Conservation (phyloP, 768 basidiomycete genomes). For the Gloeopeniophorella convolvens region DNA sequence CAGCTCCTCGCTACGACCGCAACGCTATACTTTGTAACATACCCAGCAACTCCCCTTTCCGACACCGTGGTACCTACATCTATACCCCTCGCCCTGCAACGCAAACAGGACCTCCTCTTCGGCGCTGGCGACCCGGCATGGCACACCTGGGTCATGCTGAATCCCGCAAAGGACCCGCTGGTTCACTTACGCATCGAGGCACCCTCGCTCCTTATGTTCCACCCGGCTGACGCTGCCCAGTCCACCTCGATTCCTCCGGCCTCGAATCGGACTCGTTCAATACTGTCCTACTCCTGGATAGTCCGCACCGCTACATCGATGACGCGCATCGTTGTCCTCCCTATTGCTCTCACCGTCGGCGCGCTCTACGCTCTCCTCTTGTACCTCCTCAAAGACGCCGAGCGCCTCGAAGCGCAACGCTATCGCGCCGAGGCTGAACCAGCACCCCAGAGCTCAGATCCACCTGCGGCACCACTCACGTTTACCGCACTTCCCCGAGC, state of each 20-base stretch:
- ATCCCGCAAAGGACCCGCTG: slow-evolving; percentile 56
- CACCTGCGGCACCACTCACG: slow-evolving; percentile 38
- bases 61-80: slow-evolving; percentile 18
- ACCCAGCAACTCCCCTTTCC: slow-evolving; percentile 34
- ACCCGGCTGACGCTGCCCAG: slow-evolving; percentile 31
- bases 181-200: slow-evolving; percentile 76
- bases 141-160: slow-evolving; percentile 72
- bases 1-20: slow-evolving; percentile 75
- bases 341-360: slow-evolving; percentile 72
- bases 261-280: slow-evolving; percentile 11
- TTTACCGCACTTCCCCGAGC: slow-evolving; percentile 76
- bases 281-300: slow-evolving; percentile 36
- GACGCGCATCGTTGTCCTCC: slow-evolving; percentile 75
- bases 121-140: slow-evolving; percentile 41
- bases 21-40: slow-evolving; percentile 67
- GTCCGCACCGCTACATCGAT: slow-evolving; percentile 63
- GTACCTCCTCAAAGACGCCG: slow-evolving; percentile 86
- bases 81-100: slow-evolving; percentile 11
- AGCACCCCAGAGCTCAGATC: slow-evolving; percentile 26
- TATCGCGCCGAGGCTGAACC: slow-evolving; percentile 45
- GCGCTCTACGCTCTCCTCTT: slow-evolving; percentile 71
- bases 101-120: slow-evolving; percentile 14
- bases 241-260: background rate
- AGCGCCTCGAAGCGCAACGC: slow-evolving; percentile 82
- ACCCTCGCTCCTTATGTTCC: slow-evolving; percentile 71